Percentiles rank a stretch among this genome's conserved stretches.
Conservation (phyloP, 2,329 filamentous ascomycete genomes). For the Dactylella cylindrospora region DNA sequence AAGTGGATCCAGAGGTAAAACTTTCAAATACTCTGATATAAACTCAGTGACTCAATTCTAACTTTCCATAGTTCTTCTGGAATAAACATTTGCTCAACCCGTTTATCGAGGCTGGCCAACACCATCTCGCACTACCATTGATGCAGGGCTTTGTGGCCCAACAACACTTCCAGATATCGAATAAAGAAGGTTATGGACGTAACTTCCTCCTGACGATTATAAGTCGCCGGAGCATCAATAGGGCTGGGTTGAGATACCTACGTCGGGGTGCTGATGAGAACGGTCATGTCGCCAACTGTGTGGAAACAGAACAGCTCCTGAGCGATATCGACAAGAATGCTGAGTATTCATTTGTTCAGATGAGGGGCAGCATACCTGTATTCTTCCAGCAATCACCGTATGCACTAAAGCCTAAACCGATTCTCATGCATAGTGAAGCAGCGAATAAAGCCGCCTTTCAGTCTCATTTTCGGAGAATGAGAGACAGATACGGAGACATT, state of each 20-base stretch:
- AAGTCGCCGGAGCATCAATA: constrained; percentile 81
- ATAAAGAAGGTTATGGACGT: constrained; percentile 49
- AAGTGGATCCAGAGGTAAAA: constrained; percentile 68
- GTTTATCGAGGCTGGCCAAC: constrained; percentile 72
- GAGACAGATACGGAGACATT: constrained; percentile 68
- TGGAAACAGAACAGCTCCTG: constrained; percentile 93
- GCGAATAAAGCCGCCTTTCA: constrained; percentile 77
- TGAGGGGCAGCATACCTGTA: constrained; percentile 85
- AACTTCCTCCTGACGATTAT: constrained; percentile 82
- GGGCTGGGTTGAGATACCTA: constrained; percentile 85
- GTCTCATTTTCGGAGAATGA: constrained; percentile 73
- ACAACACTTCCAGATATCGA: constrained; percentile 48
- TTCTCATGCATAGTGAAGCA: constrained; percentile 75
- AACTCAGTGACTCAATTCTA: constrained; percentile 13
- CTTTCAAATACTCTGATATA: neutral
- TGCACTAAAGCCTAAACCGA: constrained; percentile 82
- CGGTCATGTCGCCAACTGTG: constrained; percentile 82
- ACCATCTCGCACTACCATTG: constrained; percentile 72
- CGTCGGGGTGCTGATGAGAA: constrained; percentile 87
- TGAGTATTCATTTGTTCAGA: constrained; percentile 81
- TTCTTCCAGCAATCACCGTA: constrained; percentile 96
- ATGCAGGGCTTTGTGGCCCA: constrained; percentile 92
- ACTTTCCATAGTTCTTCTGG: constrained; percentile 72
- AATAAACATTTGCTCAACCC: constrained; percentile 73
- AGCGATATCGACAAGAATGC: constrained; percentile 66